These are phyloP conservation scores for Podosphaera leucotricha DNA, from an alignment of 2,329 filamentous ascomycete species.

Conservation along the genomic window DNA sequence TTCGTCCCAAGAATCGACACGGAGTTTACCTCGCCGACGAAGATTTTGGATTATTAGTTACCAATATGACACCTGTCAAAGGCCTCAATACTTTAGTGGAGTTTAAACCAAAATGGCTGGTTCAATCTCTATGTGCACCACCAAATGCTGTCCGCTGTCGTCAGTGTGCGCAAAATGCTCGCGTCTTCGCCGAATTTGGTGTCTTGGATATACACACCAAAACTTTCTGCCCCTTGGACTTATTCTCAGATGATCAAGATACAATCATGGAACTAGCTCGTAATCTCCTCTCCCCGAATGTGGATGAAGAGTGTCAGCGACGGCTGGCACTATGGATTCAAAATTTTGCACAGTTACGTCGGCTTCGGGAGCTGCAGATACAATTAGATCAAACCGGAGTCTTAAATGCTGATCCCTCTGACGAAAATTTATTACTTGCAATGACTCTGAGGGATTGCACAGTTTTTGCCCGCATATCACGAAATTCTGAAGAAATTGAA, in stretches of 20 bases:
- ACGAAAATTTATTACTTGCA: constrained; percentile 34
- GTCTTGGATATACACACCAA: constrained; percentile 4
- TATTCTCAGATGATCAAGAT: constrained; percentile 27
- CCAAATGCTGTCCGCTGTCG: constrained; percentile 38
- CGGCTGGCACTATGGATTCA: constrained; percentile 18
- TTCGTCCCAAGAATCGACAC: constrained; percentile 23
- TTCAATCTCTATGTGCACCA: constrained; percentile 52
- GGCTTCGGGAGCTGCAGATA: constrained; percentile 21
- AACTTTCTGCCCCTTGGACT: constrained; percentile 37
- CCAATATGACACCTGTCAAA: constrained; percentile 35
- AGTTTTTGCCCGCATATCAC: constrained; percentile 38
- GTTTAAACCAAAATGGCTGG: constrained; percentile 71
- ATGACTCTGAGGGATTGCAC: constrained; percentile 71
- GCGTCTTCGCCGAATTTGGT: constrained; percentile 6
- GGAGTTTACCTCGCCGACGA: constrained; percentile 27
- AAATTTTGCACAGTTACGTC: constrained; percentile 11
- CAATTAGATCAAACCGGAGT: constrained; percentile 14
- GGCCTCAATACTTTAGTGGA: constrained; percentile 23
- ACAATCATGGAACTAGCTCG: constrained; percentile 20
- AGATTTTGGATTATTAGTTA: constrained; percentile 45
- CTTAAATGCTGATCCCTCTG: constrained; percentile 14
- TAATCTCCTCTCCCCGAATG: constrained; percentile 9
- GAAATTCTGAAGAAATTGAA: constrained; percentile 17
- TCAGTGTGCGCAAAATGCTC: constrained; percentile 35
- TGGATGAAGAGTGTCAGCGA: not conserved